Conservation (phyloP, 108 stramenopile genomes). For the Fistulifera pelliculosa region DNA sequence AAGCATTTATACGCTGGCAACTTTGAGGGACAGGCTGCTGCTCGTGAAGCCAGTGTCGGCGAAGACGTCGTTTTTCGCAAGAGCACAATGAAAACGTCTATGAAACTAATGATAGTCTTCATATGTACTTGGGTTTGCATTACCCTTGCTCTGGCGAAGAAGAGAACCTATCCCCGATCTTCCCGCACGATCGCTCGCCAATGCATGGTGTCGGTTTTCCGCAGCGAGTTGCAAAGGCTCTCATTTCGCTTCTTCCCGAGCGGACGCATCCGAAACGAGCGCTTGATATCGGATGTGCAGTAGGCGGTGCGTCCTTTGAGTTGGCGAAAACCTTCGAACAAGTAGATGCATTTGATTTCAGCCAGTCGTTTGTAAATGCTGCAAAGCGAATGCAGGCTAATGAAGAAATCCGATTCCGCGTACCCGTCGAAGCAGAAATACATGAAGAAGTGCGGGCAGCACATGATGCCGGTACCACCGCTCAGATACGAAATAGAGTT, state of each 20-base stretch:
- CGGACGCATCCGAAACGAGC: slow-evolving; percentile 34
- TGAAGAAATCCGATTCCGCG: slow-evolving; percentile 48
- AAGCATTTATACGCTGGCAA: slow-evolving; percentile 65
- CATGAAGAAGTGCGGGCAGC: slow-evolving; percentile 47
- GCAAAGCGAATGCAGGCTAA: slow-evolving; percentile 68
- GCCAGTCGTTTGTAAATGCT: slow-evolving; percentile 65
- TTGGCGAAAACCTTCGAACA: slow-evolving; percentile 76
- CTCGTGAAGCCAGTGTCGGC: slow-evolving; percentile 19
- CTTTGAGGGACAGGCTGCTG: slow-evolving; percentile 61
- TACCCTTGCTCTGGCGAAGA: slow-evolving; percentile 48
- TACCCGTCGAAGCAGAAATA: slow-evolving; percentile 78
- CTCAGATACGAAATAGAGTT: slow-evolving; percentile 42
- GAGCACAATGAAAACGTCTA: slow-evolving; percentile 42
- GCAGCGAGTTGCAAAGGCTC: slow-evolving; percentile 51
- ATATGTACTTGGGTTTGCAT: slow-evolving; percentile 77
- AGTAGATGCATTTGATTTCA: slow-evolving; percentile 89
- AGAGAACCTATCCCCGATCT: slow-evolving; percentile 47
- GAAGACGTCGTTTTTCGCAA: not conserved
- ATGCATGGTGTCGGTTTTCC: slow-evolving; percentile 59
- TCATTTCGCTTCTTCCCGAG: slow-evolving; percentile 41
- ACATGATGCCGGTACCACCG: slow-evolving; percentile 46
- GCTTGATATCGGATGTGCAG: slow-evolving; percentile 88
- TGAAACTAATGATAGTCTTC: slow-evolving; percentile 57
- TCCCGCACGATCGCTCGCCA: slow-evolving; percentile 48
- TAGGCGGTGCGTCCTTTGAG: slow-evolving; percentile 85